These are phyloP conservation scores for Hypoxylon sp. DNA, from an alignment of 2,329 filamentous ascomycete species.

Conservation along the genomic window DNA sequence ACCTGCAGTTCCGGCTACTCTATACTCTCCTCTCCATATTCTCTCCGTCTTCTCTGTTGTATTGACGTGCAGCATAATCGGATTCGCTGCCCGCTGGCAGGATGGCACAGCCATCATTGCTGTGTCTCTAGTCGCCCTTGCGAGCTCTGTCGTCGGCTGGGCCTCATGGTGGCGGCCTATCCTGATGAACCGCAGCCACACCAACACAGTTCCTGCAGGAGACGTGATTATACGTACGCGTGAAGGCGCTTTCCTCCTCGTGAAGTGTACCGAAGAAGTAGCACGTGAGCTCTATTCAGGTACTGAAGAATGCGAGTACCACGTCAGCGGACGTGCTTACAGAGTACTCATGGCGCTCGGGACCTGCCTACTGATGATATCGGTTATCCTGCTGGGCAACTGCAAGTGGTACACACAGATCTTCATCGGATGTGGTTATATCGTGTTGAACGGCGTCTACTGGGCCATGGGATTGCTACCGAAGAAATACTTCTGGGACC, in stretches of 20 bases:
- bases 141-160: slow-evolving; percentile 68
- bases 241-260: slow-evolving; percentile 71
- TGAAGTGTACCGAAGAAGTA: slow-evolving; percentile 71
- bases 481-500: slow-evolving; percentile 68
- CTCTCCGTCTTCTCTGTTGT: slow-evolving; percentile 67
- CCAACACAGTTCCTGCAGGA: slow-evolving; percentile 65
- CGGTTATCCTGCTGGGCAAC: slow-evolving; percentile 73
- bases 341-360: slow-evolving; percentile 69
- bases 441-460: slow-evolving; percentile 72
- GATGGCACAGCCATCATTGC: slow-evolving; percentile 69
- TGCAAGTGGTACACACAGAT: slow-evolving; percentile 73
- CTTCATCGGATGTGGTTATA: slow-evolving; percentile 70
- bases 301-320: slow-evolving; percentile 72
- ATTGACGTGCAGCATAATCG: slow-evolving; percentile 64
- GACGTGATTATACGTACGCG: slow-evolving; percentile 75
- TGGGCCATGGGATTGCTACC: slow-evolving; percentile 69
- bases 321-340: slow-evolving; percentile 63
- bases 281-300: slow-evolving; percentile 74
- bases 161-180: slow-evolving; percentile 71
- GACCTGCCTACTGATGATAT: slow-evolving; percentile 73
- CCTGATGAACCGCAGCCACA: slow-evolving; percentile 66
- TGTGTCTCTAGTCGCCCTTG: slow-evolving; percentile 65
- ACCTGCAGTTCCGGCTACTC: slow-evolving; percentile 64
- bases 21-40: slow-evolving; percentile 68
- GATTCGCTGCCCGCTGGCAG: slow-evolving; percentile 58